phyloP scores from a whole-genome alignment of 805 yeast species.

The Pachysolen tannophilus region DNA sequence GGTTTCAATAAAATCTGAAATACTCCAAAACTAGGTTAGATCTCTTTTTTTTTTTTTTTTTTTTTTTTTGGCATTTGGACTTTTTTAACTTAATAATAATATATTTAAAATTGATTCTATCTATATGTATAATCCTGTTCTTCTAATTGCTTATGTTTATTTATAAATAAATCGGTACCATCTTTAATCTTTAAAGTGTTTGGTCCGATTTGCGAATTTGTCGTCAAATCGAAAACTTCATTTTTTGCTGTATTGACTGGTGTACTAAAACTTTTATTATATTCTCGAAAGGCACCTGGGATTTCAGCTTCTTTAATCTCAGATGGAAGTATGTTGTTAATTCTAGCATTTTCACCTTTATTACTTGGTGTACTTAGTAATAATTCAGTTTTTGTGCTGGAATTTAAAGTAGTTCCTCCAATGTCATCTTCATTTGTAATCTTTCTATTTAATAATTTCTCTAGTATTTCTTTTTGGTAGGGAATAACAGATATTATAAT shows the following conservation, averaged over 20 bases:
- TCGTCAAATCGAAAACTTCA: too few relatives aligned
- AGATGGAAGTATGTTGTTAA: slow-evolving; percentile 8
- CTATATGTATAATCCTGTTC: too few relatives aligned
- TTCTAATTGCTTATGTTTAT: too few relatives aligned
- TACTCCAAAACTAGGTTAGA: background rate
- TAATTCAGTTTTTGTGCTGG: slow-evolving; percentile 10
- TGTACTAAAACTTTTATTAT: slow-evolving; percentile 6
- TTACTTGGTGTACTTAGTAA: background rate
- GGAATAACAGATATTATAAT: slow-evolving; percentile 42
- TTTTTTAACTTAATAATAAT: background rate
- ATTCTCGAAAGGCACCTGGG: slow-evolving; percentile 5
- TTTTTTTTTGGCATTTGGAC: too few relatives aligned
- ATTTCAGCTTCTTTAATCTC: slow-evolving; percentile 3
- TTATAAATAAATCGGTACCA: too few relatives aligned
- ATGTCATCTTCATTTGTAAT: slow-evolving; percentile 38
- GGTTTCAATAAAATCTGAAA: background rate
- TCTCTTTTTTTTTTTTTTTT: background rate
- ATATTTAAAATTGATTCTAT: background rate
- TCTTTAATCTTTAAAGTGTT: too few relatives aligned
- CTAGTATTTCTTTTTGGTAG: slow-evolving; percentile 51
- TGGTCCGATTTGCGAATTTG: too few relatives aligned
- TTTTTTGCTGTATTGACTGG: too few relatives aligned
- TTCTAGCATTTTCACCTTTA: slow-evolving; percentile 9
- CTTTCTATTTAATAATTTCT: slow-evolving; percentile 42
- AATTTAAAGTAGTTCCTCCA: slow-evolving; percentile 31